Evolutionary conservation across 805 yeast species (phyloP), one percentile per base, ranked within the genome.

Genomic region (Teunomyces aglyptinius): DNA sequence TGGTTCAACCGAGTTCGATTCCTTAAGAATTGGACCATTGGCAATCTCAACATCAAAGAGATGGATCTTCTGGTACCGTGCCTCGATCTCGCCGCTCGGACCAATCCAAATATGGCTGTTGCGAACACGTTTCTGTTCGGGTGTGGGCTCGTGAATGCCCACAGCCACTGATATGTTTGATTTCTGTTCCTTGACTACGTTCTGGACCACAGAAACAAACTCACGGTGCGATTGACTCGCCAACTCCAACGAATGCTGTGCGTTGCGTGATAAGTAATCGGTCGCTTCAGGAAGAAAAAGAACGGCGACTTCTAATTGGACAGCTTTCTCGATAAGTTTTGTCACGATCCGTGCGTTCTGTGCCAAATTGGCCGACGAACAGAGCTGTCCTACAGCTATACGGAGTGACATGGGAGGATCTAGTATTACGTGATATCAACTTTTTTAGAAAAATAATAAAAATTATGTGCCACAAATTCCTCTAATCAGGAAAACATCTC

Each of bases 261-360:
- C 84, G 58, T 81, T 80, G 44, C 80, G 73, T 4, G 96, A 84
- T 33, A 92, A 75, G 62, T 89, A 92, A 62, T 92, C 98, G 4
- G 94, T 77, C 0, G 98, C 98, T 63, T 92, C 99, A 1, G 98
- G 98, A 38, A 92, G 76, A 59, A 94, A 89, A 4, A 94, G 70
- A 3, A 89, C 81, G 51, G 77, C 73, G 11, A 86, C 90, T 3
- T 84, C 78, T 12, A 73, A 60, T 2, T 65, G 67, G 0, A 85
- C 76, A 0, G 98, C 96, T 44, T 72, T 65, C n/a, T 67, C 61
- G 13, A 92, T 82, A 31, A 91, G 70, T 26, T 70, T 70, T 10
- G 78, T 74, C 0, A 84, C 95, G 1, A 74, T 66, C 6, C 67
- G 55, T 4, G 88, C 83, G 54, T 92, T 92, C 18, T 71, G 73